A percentile compares a stretch with the other conserved stretches of the same genome.
These are phyloP conservation scores for Aaosphaeria pasadenensis DNA, from an alignment of 2,329 filamentous ascomycete genomes.

Conservation along the genomic window DNA sequence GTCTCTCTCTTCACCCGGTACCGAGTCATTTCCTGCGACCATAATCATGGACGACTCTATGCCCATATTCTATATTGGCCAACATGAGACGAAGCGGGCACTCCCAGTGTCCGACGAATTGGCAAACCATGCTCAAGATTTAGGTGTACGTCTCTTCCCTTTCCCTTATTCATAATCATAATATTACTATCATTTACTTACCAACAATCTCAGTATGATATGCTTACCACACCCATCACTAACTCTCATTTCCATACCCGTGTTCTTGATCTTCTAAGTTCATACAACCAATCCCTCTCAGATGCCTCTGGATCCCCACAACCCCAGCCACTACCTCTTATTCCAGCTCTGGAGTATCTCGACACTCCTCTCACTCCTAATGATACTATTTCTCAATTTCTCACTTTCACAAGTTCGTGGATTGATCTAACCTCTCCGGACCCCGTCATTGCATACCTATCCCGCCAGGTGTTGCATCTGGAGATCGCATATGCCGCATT, in stretches of 20 bases:
- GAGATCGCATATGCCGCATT: conserved; percentile 96
- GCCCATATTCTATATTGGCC: conserved; percentile 66
- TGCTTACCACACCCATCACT: conserved; percentile 75
- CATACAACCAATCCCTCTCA: conserved; percentile 50
- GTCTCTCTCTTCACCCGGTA: too few species aligned
- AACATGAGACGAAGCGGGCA: conserved; percentile 66
- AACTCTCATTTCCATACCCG: conserved; percentile 69
- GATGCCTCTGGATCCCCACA: conserved; percentile 40
- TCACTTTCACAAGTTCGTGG: conserved; percentile 84
- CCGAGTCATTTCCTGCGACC: too few species aligned
- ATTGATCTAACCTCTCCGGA: conserved; percentile 84
- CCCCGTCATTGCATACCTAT: conserved; percentile 79
- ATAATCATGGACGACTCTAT: conserved; percentile 22
- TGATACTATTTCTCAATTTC: conserved; percentile 66
- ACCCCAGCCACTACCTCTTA: conserved; percentile 42
- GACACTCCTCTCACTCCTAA: conserved; percentile 74
- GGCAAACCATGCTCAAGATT: conserved; percentile 65
- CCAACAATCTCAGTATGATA: conserved; percentile 62
- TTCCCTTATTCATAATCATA: background rate
- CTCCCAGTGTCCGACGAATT: conserved; percentile 62
- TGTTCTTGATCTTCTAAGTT: conserved; percentile 60
- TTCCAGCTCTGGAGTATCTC: conserved; percentile 68
- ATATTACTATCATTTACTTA: conserved; percentile 1
- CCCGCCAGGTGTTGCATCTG: conserved; percentile 82
- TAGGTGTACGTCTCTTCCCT: conserved; percentile 54